Evolutionary conservation across 139 green algal genomes (phyloP).

Genomic region (Chlamydomonas schloesseri): DNA sequence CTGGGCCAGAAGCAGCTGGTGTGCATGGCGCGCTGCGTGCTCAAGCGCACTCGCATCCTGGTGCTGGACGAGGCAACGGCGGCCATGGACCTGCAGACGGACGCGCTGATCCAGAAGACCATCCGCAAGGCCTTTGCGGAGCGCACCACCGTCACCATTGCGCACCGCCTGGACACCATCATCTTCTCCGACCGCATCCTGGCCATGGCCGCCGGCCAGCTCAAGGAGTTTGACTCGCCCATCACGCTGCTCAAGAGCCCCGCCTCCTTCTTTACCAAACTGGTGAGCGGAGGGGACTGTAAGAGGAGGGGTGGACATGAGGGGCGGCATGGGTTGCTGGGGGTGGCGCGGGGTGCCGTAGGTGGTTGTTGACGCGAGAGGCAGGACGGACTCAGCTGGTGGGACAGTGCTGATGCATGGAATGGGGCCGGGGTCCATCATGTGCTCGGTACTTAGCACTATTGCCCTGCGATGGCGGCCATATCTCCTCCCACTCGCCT

Average conservation of each 20-base stretch:
- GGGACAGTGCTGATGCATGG: too few relatives aligned
- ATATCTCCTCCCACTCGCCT: neutral
- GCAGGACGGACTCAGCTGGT: too few relatives aligned
- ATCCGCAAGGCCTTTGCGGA: conserved; percentile 65
- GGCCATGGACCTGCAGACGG: conserved; percentile 74
- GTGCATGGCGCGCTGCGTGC: conserved; percentile 81
- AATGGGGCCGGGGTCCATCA: too few relatives aligned
- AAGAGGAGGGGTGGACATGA: neutral
- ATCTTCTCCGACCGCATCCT: conserved; percentile 69
- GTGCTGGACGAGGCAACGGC: conserved; percentile 88
- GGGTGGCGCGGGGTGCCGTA: too few relatives aligned
- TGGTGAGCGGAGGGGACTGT: conserved; percentile 33
- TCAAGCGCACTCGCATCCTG: conserved; percentile 71
- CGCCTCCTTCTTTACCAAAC: conserved; percentile 54
- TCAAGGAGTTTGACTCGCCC: conserved; percentile 50
- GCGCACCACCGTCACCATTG: conserved; percentile 69
- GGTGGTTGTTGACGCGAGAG: too few relatives aligned
- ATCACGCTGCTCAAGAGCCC: conserved; percentile 51
- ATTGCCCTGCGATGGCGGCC: too few relatives aligned
- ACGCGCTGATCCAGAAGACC: conserved; percentile 68
- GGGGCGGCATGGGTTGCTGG: too few relatives aligned
- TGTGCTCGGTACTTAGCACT: too few relatives aligned
- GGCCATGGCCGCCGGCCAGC: conserved; percentile 57
- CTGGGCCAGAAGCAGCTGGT: conserved; percentile 96
- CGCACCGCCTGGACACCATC: conserved; percentile 74